Conservation (phyloP, 371 early-diverging fungal genomes). For the Fennellomyces sp. region DNA sequence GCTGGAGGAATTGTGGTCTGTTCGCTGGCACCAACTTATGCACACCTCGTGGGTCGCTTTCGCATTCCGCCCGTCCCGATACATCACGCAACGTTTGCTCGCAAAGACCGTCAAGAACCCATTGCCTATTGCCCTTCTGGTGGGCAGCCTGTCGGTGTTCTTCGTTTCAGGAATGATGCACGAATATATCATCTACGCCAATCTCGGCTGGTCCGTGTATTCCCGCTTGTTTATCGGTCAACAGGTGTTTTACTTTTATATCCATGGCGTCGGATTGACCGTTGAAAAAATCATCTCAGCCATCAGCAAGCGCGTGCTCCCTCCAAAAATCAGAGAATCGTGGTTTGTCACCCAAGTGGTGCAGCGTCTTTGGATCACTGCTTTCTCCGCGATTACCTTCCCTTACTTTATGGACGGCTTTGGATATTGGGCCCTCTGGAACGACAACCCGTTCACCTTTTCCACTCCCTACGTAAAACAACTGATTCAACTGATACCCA, state of each 20-base stretch:
- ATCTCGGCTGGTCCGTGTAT: constrained; percentile 32
- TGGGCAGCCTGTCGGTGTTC: constrained; percentile 30
- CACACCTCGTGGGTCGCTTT: constrained; percentile 45
- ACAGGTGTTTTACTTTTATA: constrained; percentile 29
- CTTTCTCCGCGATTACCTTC: neutral
- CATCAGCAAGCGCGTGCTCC: neutral
- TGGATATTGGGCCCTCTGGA: neutral
- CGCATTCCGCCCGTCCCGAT: constrained; percentile 40
- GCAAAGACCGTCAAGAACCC: constrained; percentile 30
- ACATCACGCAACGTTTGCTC: constrained; percentile 22
- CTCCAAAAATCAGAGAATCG: constrained; percentile 11
- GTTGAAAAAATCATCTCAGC: constrained; percentile 10
- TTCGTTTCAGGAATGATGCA: constrained; percentile 29
- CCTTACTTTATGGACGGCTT: neutral
- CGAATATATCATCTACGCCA: constrained; percentile 30
- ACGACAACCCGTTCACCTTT: neutral
- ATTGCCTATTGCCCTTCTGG: constrained; percentile 9
- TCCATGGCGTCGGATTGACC: constrained; percentile 28
- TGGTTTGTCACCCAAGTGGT: constrained; percentile 4
- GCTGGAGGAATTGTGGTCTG: constrained; percentile 40
- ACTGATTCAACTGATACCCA: neutral
- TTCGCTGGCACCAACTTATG: constrained; percentile 44
- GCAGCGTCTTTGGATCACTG: constrained; percentile 27
- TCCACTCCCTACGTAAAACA: no score
- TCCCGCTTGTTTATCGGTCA: constrained; percentile 24